Evolutionary conservation across 2,329 filamentous ascomycete species (phyloP).

Genomic region (Colletotrichum trifolii): DNA sequence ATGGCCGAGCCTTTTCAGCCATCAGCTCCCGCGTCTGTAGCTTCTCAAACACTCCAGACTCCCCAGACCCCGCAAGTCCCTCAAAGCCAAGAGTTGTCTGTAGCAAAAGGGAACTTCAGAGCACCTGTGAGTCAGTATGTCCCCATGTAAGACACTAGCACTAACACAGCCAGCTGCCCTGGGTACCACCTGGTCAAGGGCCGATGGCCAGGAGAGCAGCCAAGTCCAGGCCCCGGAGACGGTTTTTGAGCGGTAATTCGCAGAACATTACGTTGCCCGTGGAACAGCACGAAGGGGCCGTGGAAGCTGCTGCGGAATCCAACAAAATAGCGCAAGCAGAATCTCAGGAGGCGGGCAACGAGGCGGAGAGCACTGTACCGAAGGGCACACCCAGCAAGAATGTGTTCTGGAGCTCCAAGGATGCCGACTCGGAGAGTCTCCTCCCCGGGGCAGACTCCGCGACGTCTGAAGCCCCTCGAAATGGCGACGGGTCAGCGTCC

Average conservation of each 20-base stretch:
- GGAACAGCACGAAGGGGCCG: constrained; percentile 49
- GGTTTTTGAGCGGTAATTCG: constrained; percentile 49
- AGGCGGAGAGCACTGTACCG: constrained; percentile 39
- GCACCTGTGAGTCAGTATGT: constrained; percentile 60
- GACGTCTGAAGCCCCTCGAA: constrained; percentile 19
- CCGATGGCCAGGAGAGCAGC: constrained; percentile 58
- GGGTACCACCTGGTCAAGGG: constrained; percentile 63
- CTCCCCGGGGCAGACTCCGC: constrained; percentile 17
- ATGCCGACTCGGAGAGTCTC: constrained; percentile 20
- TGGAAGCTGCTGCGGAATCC: constrained; percentile 30
- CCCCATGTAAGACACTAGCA: not conserved
- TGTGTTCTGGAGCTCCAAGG: constrained; percentile 12
- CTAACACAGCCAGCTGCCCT: constrained; percentile 61
- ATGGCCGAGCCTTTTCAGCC: constrained; percentile 27
- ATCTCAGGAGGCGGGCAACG: constrained; percentile 18
- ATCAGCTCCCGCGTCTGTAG: constrained; percentile 5
- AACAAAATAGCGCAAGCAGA: not conserved
- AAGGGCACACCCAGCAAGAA: constrained; percentile 36
- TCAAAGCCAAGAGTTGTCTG: constrained; percentile 32
- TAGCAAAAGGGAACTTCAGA: constrained; percentile 48
- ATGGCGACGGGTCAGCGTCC: constrained; percentile 15
- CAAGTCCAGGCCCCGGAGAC: constrained; percentile 52
- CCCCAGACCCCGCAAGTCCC: constrained; percentile 11
- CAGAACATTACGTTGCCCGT: constrained; percentile 56
- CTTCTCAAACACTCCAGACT: not conserved